These are phyloP conservation scores for Ascoidea tarda DNA, from an alignment of 805 yeast species.

Conservation along the genomic window DNA sequence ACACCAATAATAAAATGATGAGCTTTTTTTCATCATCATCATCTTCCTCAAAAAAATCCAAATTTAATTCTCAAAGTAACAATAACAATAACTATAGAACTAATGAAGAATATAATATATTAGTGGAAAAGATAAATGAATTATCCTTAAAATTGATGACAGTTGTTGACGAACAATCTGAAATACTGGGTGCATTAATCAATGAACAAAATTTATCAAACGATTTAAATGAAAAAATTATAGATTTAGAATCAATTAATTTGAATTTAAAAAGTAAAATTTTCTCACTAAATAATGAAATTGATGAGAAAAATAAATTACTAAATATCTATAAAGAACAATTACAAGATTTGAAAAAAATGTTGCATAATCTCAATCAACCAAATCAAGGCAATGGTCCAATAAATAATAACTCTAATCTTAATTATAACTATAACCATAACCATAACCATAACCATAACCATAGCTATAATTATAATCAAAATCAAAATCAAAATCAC, in stretches of 20 bases:
- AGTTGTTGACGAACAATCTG: background rate
- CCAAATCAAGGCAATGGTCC: no score
- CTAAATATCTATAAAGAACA: background rate
- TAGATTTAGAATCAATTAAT: no score
- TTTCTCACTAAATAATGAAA: no score
- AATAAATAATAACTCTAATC: no score
- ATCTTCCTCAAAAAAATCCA: no score
- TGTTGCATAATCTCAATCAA: background rate
- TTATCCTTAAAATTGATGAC: background rate
- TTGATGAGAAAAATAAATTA: background rate
- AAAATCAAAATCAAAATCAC: background rate
- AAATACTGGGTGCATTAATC: background rate
- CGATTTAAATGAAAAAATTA: background rate
- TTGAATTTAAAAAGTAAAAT: no score
- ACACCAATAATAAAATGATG: no score
- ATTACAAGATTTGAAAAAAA: background rate
- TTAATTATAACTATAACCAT: background rate
- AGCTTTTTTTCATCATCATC: no score
- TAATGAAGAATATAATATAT: background rate
- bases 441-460: background rate
- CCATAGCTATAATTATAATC: background rate
- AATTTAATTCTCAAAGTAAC: background rate
- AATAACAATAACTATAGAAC: background rate
- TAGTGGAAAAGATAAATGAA: background rate
- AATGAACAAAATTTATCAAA: background rate